These are phyloP conservation scores for Solanum hybrid DNA, from an alignment of 305 asterid genomes.

Conservation along the genomic window DNA sequence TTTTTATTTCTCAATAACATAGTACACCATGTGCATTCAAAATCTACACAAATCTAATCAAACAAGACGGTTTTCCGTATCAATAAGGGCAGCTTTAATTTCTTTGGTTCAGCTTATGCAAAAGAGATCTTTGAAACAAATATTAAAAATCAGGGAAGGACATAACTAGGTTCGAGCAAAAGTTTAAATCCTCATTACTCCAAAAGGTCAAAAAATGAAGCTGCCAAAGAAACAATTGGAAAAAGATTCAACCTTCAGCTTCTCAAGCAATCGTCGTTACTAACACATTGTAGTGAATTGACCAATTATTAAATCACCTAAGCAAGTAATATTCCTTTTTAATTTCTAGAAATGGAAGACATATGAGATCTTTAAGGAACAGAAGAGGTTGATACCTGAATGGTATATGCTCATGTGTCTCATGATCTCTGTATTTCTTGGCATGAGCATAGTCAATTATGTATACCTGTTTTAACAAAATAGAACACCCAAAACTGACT, in stretches of 20 bases:
- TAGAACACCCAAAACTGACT: background rate
- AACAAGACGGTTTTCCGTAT: background rate
- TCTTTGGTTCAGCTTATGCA: background rate
- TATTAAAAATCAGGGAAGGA: background rate
- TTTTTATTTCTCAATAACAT: background rate
- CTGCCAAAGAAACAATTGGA: background rate
- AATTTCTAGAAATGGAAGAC: background rate
- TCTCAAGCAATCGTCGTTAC: background rate
- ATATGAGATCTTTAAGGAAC: background rate
- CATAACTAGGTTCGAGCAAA: background rate
- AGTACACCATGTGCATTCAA: background rate
- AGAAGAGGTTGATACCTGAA: slow-evolving; percentile 36
- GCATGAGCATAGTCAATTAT: slow-evolving; percentile 77
- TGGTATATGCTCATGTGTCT: slow-evolving; percentile 67
- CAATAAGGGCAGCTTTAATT: background rate
- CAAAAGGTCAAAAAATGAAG: background rate
- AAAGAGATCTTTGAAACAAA: background rate
- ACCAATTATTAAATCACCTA: background rate
- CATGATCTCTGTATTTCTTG: slow-evolving; percentile 70
- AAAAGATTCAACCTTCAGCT: background rate
- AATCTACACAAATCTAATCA: background rate
- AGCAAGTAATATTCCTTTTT: background rate
- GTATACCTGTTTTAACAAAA: slow-evolving; percentile 40
- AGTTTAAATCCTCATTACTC: background rate
- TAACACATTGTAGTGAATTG: background rate